Evolutionary conservation across 2,329 filamentous ascomycete genomes (phyloP), one percentile per base, ranked within the genome.

Genomic region (Biscogniauxia sp.): DNA sequence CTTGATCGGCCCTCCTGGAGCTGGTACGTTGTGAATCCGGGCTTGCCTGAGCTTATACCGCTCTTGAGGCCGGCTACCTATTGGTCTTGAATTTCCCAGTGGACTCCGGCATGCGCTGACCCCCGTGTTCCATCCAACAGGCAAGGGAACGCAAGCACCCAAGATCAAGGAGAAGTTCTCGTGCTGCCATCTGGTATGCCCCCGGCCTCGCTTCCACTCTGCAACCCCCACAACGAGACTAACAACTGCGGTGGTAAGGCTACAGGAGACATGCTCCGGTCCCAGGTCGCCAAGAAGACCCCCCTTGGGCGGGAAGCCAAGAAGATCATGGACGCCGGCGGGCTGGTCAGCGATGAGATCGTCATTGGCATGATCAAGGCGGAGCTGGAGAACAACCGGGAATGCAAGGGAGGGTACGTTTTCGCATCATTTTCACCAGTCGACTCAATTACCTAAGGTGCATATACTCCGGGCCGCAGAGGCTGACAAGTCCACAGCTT

Each of bases 361-460:
- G 94, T 99, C 86, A 91, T 99, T 78, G 93, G 94, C 79, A 99
- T 99, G 95, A 99, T 99, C 83, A 94, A 95, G 87, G 91, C 89
- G 77, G 94, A 99, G 84, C 86, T 99, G 56, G 91, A 96, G 73
- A 90, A 85, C 80, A 99, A 99, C 83, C 80, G 86, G 73, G 94
- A 99, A 82, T 99, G 95, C 87, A 91, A 91, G 82, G 94, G 94
- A 79, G 95, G 95, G 94, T 97, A 84, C 70, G 86, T 80, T 49
- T 58, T 61, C 54, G 53, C 63, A 61, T 51, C 67, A 59, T 20
- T 56, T 45, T 52, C 41, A 28, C 57, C 58, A 45, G 65, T 20
- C 56, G 64, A 60, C 62, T 68, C 56, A 70, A 63, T 65, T 66
- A 60, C 58, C 51, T n/a, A 17, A n/a, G 13, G 5, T 45, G 17